Percentiles rank a stretch among this genome's conserved stretches.
These are phyloP conservation scores for Dactylellina sp. DNA, from an alignment of 2,329 filamentous ascomycete genomes.

Conservation along the genomic window DNA sequence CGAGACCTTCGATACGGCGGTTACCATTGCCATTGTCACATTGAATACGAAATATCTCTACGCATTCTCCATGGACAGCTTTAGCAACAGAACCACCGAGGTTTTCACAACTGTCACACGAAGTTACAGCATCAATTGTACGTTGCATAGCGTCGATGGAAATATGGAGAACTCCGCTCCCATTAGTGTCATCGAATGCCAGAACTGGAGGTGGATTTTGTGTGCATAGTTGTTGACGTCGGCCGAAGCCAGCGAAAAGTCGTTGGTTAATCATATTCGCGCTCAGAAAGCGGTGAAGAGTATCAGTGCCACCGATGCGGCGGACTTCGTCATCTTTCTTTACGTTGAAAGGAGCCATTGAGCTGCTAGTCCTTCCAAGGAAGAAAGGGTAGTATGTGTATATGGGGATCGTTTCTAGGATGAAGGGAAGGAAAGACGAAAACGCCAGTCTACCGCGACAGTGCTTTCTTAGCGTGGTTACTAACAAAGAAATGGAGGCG, in stretches of 20 bases:
- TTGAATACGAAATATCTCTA: conserved; percentile 39
- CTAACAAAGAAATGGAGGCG: no score
- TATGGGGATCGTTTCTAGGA: no score
- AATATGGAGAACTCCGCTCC: conserved; percentile 19
- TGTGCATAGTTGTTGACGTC: conserved; percentile 34
- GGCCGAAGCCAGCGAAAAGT: neutral
- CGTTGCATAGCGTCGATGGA: conserved; percentile 22
- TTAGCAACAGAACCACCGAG: conserved; percentile 27
- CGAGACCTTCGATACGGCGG: conserved; percentile 18
- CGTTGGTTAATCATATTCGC: conserved; percentile 15
- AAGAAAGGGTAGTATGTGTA: neutral
- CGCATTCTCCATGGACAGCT: conserved; percentile 39
- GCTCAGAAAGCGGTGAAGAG: neutral
- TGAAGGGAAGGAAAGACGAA: no score
- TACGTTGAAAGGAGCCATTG: conserved; percentile 1
- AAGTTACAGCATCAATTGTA: conserved; percentile 2
- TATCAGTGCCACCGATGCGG: neutral
- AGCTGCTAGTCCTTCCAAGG: neutral
- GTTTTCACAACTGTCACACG: conserved; percentile 39
- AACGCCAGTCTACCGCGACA: no score
- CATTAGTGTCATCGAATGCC: conserved; percentile 24
- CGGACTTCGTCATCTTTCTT: neutral
- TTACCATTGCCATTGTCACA: conserved; percentile 10
- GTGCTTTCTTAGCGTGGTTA: no score
- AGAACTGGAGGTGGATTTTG: conserved; percentile 5